Evolutionary conservation across 345 rosid genomes (phyloP), one percentile per base, ranked within the genome.

Genomic region (Eucalyptus polyanthemos): DNA sequence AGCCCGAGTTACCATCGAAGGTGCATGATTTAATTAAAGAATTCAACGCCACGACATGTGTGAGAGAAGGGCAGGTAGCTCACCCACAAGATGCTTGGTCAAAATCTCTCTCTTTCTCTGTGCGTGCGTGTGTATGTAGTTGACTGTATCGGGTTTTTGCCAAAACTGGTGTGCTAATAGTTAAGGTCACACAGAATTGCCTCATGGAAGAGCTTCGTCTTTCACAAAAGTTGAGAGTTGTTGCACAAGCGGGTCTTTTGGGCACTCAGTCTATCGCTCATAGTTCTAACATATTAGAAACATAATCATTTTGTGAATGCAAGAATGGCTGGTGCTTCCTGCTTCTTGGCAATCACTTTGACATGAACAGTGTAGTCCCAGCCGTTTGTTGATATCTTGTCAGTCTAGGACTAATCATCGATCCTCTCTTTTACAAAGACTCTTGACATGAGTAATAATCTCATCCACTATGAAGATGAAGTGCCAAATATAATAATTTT

Each of bases 61-160:
- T 95, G 99, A 95, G 93, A 91, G 90, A 89, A 90, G 56, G 93
- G 95, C 96, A 69, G 99, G 98, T 97, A 94, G 97, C 95, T 95
- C 99, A 97, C 98, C 98, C 98, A 91, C 96, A 93, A 92, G 93
- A 93, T 94, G 92, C 97, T 93, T 89, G 97, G 98, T 97, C 98
- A 67, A 80, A 54, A 85, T 69, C 53, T 37, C 81, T 69, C 80
- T 34, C 54, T 53, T 21, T 53, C 58, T 53, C 58, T 8, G 58
- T 53, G 58, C 25, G 25, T 53, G 58, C 58, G 58, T 53, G 58
- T 8, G 58, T 53, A 53, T 53, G 58, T 56, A 56, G 62, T 56
- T 56, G 62, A 56, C 62, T 25, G 29, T 24, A 56, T 56, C 29
- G 29, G 14, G 34, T 62, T 62, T 62, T 6, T n/a, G 42, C 60